Conservation (phyloP, 2,329 filamentous ascomycete species). For the Trichoderma atroviride region DNA sequence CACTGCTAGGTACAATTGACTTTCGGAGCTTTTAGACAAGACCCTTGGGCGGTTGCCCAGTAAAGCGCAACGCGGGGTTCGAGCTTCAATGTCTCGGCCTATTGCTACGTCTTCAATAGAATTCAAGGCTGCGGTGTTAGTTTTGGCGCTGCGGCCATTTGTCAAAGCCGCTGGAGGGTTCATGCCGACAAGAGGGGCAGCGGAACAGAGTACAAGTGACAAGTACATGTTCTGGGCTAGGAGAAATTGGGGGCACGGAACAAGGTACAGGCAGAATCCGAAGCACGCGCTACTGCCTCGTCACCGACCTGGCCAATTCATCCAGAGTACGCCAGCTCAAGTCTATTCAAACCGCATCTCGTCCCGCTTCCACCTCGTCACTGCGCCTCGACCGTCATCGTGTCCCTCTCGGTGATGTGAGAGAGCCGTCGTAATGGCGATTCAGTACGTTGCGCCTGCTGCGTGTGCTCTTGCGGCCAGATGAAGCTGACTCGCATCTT, state of each 20-base stretch:
- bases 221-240: not conserved
- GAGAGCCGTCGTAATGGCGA: constrained; percentile 44
- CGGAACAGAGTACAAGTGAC: not conserved
- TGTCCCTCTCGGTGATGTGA: constrained; percentile 29
- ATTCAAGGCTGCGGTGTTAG: not conserved
- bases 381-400: constrained; percentile 17
- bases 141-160: not conserved
- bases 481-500: constrained; percentile 25
- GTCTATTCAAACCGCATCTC: constrained; percentile 11
- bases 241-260: not conserved
- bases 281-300: constrained; percentile 29
- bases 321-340: constrained; percentile 20
- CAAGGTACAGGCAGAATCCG: not conserved
- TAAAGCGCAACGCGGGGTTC: constrained; percentile 9
- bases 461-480: constrained; percentile 30
- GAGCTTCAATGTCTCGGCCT: not conserved
- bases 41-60: not conserved
- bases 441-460: constrained; percentile 44
- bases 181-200: constrained; percentile 7
- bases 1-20: not conserved
- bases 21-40: not conserved
- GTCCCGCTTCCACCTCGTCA: constrained; percentile 9
- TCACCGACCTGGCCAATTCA: constrained; percentile 34
- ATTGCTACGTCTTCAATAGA: not conserved
- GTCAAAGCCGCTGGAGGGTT: not conserved